These are phyloP conservation scores for Binderoboletus segoi DNA, from an alignment of 1,284 basidiomycete species.

Conservation along the genomic window DNA sequence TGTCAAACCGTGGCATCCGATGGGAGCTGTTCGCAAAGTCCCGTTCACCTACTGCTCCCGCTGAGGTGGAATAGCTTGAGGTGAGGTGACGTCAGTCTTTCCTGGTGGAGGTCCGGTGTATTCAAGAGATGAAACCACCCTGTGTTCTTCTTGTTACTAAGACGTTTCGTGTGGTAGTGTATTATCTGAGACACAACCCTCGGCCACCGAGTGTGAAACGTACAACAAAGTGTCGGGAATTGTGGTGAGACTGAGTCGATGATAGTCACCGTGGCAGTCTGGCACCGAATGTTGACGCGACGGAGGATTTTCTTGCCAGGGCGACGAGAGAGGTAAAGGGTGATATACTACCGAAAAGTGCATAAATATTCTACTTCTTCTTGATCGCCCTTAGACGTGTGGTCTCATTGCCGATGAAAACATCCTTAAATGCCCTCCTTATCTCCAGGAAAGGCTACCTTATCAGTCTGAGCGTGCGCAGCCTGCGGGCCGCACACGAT, in stretches of 20 bases:
- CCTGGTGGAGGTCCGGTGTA: no score
- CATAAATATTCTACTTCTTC: conserved; percentile 78
- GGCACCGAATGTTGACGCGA: neutral
- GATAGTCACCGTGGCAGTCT: neutral
- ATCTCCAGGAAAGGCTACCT: conserved; percentile 2
- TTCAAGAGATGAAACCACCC: no score
- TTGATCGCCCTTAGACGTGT: conserved; percentile 90
- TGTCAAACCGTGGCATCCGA: no score
- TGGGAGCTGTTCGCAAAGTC: no score
- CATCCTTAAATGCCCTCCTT: conserved; percentile 61
- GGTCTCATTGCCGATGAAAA: conserved; percentile 89
- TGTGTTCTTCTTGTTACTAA: no score
- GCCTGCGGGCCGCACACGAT: neutral
- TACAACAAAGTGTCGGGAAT: neutral
- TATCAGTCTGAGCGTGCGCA: neutral
- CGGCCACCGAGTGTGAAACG: neutral
- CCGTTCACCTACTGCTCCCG: no score
- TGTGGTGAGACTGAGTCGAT: neutral
- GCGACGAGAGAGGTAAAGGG: neutral
- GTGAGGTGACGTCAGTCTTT: no score
- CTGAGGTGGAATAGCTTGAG: no score
- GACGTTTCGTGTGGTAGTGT: no score
- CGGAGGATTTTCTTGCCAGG: neutral
- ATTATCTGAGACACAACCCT: no score
- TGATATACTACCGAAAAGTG: conserved; percentile 7